Percentiles rank a stretch among this genome's conserved stretches.
Evolutionary conservation across 2,329 filamentous ascomycete genomes (phyloP).

Genomic region (Nakataea oryzae): DNA sequence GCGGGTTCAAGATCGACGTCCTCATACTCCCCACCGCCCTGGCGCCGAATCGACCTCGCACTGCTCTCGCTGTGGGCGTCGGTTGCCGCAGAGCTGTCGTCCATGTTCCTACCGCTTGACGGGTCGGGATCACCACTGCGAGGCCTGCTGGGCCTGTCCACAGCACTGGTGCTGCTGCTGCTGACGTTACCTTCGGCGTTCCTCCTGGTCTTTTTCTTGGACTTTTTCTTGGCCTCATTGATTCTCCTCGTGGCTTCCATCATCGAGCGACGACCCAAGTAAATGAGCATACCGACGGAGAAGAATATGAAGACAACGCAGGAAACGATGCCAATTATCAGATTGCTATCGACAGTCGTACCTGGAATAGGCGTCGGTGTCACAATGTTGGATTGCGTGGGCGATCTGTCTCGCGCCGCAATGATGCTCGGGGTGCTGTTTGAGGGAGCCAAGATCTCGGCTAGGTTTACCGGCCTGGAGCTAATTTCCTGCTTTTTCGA

Average conservation of each 20-base stretch:
- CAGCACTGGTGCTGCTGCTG: too few species aligned
- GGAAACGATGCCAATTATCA: not conserved
- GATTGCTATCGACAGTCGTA: not conserved
- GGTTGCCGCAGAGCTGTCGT: not conserved
- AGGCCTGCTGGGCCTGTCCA: too few species aligned
- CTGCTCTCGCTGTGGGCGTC: not conserved
- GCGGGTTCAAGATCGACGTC: not conserved
- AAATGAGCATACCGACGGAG: not conserved
- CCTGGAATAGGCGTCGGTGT: not conserved
- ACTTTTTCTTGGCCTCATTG: not conserved
- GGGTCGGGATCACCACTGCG: too few species aligned
- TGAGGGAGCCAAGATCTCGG: not conserved
- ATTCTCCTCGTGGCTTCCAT: not conserved
- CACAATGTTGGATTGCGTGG: not conserved
- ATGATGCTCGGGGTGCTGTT: not conserved
- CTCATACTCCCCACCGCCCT: too few species aligned
- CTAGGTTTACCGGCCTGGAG: not conserved
- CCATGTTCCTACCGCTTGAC: not conserved
- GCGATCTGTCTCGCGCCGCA: not conserved
- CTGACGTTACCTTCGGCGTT: not conserved
- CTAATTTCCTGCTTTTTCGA: not conserved
- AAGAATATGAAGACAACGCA: not conserved
- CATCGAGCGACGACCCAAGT: not conserved
- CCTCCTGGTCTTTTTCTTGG: constrained; percentile 8
- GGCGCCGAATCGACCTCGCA: too few species aligned